Base-by-base conservation (phyloP, 179 eudicot genomes). In the Silene noctiflora region DNA sequence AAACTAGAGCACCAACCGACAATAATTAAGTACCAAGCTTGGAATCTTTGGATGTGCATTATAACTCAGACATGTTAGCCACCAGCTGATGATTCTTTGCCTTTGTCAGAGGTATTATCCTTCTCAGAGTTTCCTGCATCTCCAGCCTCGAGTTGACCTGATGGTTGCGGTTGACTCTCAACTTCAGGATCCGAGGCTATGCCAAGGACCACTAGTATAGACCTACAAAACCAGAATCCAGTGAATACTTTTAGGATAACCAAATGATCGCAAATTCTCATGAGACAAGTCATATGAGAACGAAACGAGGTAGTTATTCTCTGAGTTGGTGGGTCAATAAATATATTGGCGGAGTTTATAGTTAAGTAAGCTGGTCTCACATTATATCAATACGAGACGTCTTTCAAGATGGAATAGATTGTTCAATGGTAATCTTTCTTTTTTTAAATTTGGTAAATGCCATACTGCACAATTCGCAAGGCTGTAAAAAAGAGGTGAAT, bases 131-230 rank as follows among this genome's bases (percentile, higher is more conserved):
- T 82, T 77, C 76, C 82, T 4, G 81, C 77, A 65, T 84, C 91
- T 48, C 66, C 89, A 35, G 79, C 83, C 75, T 78, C 86, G 73
- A 87, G 59, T 64, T 75, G 82, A 59, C 81, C 76, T 33, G 86
- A 56, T 68, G 86, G 59, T 68, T 72, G 83, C 11, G 80, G 73
- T 69, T 84, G 91, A 83, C 85, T 82, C 44, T 78, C 77, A 71
- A 78, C 75, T 81, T 86, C 89, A 76, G 91, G 53, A 20, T 91
- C 92, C 6, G 84, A 78, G 56, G 73, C 86, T 62, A 92, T 79
- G 82, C 97, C 96, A 19, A 92, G 89, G 67, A 86, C 91, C 7
- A 64, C 80, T 72, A 90, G 80, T 19, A 85, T 77, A 67, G 96
- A 87, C 90, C 97, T 92, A 83, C 66, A 76, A 76, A 4, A 35